Percentiles rank a stretch among this genome's conserved stretches.
Conservation (phyloP, 83 land plant species). For the Isoetes engelmannii region DNA sequence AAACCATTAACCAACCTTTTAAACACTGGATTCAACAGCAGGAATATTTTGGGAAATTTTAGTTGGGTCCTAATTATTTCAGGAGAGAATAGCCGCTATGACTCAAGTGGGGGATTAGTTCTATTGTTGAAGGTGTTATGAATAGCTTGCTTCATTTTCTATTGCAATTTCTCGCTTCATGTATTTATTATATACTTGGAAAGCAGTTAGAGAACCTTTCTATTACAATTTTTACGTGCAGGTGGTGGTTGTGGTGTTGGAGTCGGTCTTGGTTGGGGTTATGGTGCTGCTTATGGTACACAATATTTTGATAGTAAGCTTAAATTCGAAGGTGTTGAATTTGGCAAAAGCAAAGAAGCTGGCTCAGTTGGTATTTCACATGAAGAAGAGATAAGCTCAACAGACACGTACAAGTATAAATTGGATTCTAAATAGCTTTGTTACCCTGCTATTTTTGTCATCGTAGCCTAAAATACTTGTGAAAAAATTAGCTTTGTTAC, state of each 20-base stretch:
- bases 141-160: neutral
- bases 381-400: too few relatives aligned
- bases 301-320: conserved; percentile 45
- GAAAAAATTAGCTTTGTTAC: too few relatives aligned
- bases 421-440: too few relatives aligned
- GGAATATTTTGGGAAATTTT: too few relatives aligned
- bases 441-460: too few relatives aligned
- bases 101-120: neutral
- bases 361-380: too few relatives aligned
- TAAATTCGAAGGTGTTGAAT: conserved; percentile 51
- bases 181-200: neutral
- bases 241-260: conserved; percentile 87
- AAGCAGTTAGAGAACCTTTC: neutral
- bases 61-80: too few relatives aligned
- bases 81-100: too few relatives aligned
- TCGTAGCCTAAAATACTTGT: too few relatives aligned
- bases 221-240: conserved; percentile 13
- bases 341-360: conserved; percentile 21
- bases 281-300: conserved; percentile 62
- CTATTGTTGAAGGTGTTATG: neutral
- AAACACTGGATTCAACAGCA: too few relatives aligned
- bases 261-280: conserved; percentile 80
- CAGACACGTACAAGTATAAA: too few relatives aligned
- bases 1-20: too few relatives aligned
- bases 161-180: neutral